Conservation (phyloP, 2,329 filamentous ascomycete species). For the Pseudopithomyces chartarum region DNA sequence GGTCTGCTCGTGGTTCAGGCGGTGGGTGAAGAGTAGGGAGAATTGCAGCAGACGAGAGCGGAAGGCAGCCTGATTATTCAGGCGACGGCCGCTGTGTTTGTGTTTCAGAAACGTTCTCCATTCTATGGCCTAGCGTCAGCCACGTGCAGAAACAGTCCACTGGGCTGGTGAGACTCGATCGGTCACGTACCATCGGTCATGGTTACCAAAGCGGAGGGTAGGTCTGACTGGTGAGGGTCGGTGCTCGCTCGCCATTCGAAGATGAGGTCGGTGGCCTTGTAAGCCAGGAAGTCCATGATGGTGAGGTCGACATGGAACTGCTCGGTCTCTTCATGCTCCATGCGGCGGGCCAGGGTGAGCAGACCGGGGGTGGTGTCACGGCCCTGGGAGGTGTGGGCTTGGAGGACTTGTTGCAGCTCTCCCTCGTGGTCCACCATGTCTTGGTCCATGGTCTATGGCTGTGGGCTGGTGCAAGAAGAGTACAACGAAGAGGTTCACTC, state of each 20-base stretch:
- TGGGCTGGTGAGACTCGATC: background rate
- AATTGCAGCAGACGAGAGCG: constrained; percentile 57
- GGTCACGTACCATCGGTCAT: constrained; percentile 37
- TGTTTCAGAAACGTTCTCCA: constrained; percentile 52
- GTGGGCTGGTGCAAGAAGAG: constrained; percentile 18
- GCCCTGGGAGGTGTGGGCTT: constrained; percentile 16
- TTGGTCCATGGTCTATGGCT: constrained; percentile 11
- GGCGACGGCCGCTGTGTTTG: constrained; percentile 41
- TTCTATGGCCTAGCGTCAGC: constrained; percentile 31
- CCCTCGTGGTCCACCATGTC: constrained; percentile 29
- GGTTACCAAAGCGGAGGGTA: constrained; percentile 37
- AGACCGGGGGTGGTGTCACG: constrained; percentile 34
- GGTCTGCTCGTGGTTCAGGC: constrained; percentile 44
- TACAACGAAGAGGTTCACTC: background rate
- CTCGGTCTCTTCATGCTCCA: constrained; percentile 42
- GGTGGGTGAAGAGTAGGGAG: constrained; percentile 50
- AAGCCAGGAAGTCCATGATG: constrained; percentile 62
- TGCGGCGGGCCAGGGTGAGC: constrained; percentile 35
- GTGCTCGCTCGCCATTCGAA: constrained; percentile 42
- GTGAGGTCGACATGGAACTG: constrained; percentile 58
- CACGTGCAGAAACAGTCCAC: background rate
- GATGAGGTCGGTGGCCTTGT: constrained; percentile 51
- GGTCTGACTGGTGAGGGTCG: constrained; percentile 37
- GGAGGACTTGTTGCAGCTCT: constrained; percentile 27
- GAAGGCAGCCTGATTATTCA: constrained; percentile 50